Base-by-base conservation (phyloP, 2,329 filamentous ascomycete species). In the Trichoderma aggressivum region DNA sequence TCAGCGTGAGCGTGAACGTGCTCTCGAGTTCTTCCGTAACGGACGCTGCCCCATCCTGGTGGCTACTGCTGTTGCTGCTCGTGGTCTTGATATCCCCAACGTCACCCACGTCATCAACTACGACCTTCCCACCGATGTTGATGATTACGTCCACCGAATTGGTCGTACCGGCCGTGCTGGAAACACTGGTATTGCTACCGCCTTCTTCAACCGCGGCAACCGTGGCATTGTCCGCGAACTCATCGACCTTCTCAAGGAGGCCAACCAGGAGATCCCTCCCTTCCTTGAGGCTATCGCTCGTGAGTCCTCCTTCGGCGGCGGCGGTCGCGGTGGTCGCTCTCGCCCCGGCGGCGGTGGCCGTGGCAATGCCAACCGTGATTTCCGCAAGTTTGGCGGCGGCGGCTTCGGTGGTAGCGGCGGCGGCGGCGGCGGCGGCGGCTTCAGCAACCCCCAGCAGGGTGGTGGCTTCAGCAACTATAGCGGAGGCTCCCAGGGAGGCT, bases 141-240 rank as follows among this genome's bases (percentile, higher is more conserved):
- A 98, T 79, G 96, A 98, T 84, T 99, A 99, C 77, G 96, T 99
- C 72, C 96, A 99, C 84, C 93, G 96, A 82, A 99, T 99, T 79
- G 96, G 96, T 91, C 96, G 96, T 95, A 99, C 96, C 75, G 96
- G 96, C 81, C 96, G 96, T 94, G 96, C 96, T 75, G 96, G 96
- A 83, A 99, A 99, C 88, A 98, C 95, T 78, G 96, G 96, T 91
- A 91, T 97, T 76, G 93, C 96, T 7, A 99, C 96, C 77, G 96
- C 96, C 71, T 99, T 99, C 89, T 98, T 99, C 91, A 99, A 99
- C 89, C 95, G 96, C 80, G 95, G 95, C 80, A 99, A 99, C 88
- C 94, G 96, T 78, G 96, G 96, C 84, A 94, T 99, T 76, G 96
- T 98, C 75, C 92, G 96, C 76, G 96, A 98, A 78, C 90, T 99